A percentile compares a stretch with the other conserved stretches of the same genome.
Conservation (phyloP, 345 rosid genomes). For the Syzygium jambos region DNA sequence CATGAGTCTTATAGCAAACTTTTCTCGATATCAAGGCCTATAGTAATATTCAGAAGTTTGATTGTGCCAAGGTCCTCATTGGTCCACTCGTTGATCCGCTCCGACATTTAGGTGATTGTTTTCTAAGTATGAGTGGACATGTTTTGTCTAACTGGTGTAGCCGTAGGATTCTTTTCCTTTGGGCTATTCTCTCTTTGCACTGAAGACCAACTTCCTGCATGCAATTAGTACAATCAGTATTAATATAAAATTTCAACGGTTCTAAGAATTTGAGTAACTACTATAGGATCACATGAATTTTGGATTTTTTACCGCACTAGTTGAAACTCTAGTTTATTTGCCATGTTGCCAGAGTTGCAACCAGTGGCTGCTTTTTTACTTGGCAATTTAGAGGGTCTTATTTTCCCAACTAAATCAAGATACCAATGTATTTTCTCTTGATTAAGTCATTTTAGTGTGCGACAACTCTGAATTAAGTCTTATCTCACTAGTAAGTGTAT, state of each 20-base stretch:
- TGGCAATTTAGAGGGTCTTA: not conserved
- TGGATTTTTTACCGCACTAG: not conserved
- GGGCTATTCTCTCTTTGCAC: not conserved
- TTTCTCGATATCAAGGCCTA: not conserved
- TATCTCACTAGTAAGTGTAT: not conserved
- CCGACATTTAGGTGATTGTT: not conserved
- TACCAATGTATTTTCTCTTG: not conserved
- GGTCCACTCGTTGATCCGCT: not conserved
- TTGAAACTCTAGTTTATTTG: not conserved
- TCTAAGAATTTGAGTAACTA: not conserved
- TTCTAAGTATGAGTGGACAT: not conserved
- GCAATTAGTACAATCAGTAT: not conserved
- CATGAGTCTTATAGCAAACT: not conserved
- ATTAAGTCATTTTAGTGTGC: not conserved
- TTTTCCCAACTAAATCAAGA: not conserved
- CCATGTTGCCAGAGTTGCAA: not conserved
- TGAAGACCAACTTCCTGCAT: not conserved
- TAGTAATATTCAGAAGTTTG: not conserved
- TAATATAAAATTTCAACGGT: not conserved
- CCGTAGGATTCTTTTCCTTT: not conserved
- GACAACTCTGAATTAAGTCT: not conserved
- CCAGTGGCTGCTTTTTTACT: not conserved
- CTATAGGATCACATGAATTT: not conserved
- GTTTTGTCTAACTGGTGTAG: not conserved
- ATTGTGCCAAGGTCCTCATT: not conserved